Conservation (phyloP, 495 filamentous ascomycete genomes). For the Aspergillus nidulans region DNA sequence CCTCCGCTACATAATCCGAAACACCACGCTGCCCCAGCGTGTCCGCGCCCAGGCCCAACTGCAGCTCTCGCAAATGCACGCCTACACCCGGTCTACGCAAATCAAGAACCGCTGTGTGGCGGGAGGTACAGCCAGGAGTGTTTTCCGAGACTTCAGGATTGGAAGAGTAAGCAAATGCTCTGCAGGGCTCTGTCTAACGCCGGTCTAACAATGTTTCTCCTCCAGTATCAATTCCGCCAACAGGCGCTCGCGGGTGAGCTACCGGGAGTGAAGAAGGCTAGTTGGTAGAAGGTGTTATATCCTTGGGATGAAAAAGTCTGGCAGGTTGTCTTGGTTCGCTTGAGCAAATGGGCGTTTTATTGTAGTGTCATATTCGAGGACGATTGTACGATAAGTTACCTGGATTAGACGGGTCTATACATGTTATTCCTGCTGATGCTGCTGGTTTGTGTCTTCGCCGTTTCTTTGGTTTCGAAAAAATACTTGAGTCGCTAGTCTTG, state of each 20-base stretch:
- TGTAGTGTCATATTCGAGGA: slow-evolving; percentile 12
- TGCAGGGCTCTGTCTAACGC: neutral
- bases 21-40: slow-evolving; percentile 77
- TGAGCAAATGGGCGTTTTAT: slow-evolving; percentile 32
- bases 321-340: slow-evolving; percentile 20
- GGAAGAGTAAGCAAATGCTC: slow-evolving; percentile 61
- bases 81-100: slow-evolving; percentile 87
- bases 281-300: slow-evolving; percentile 58
- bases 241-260: slow-evolving; percentile 83
- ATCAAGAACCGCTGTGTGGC: slow-evolving; percentile 89
- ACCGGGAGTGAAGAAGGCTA: slow-evolving; percentile 92
- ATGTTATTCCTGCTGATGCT: slow-evolving; percentile 1
- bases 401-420: slow-evolving; percentile 3
- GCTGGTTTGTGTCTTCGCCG: neutral
- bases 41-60: slow-evolving; percentile 86
- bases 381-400: slow-evolving; percentile 32
- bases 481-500: neutral
- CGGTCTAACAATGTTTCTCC: slow-evolving; percentile 23
- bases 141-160: slow-evolving; percentile 86
- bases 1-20: slow-evolving; percentile 88
- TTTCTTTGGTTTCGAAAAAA: too few relatives aligned
- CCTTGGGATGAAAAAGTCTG: slow-evolving; percentile 11
- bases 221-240: slow-evolving; percentile 85
- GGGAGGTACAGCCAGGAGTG: slow-evolving; percentile 79
- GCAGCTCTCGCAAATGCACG: slow-evolving; percentile 88